Evolutionary conservation across 129 eudicot genomes (phyloP).

Genomic region (Centaurea solstitialis): DNA sequence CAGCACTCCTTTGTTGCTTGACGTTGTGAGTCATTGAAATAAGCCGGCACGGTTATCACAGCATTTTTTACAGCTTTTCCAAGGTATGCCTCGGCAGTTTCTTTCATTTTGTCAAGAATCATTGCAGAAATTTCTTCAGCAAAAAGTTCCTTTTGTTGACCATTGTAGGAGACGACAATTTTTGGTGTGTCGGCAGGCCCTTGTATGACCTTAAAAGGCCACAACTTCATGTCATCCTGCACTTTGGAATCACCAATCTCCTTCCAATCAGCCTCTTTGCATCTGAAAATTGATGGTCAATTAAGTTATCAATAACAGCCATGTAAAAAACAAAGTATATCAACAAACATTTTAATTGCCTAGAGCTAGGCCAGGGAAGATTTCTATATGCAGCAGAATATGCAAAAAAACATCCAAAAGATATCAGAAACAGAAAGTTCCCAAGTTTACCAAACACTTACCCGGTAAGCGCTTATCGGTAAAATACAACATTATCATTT

Average conservation of each 20-base stretch:
- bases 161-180: conserved; percentile 27
- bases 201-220: conserved; percentile 26
- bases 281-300: background rate
- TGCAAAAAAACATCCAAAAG: too few relatives aligned
- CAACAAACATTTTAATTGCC: too few relatives aligned
- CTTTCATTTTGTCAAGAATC: conserved; percentile 35
- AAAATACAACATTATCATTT: too few relatives aligned
- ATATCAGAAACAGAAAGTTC: too few relatives aligned
- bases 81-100: conserved; percentile 21
- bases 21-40: conserved; percentile 29
- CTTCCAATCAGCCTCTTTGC: conserved; percentile 34
- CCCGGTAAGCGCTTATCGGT: too few relatives aligned
- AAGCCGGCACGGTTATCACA: conserved; percentile 27
- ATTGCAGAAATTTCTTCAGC: conserved; percentile 34
- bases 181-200: conserved; percentile 17
- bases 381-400: too few relatives aligned
- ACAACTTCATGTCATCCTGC: conserved; percentile 18
- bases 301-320: too few relatives aligned
- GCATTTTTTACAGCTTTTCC: conserved; percentile 20
- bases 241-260: background rate
- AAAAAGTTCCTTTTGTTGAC: conserved; percentile 18
- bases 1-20: conserved; percentile 35
- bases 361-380: too few relatives aligned
- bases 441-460: too few relatives aligned
- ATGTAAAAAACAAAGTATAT: too few relatives aligned